These are phyloP conservation scores for Biscutella auriculata DNA, from an alignment of 441 rosid species.

Conservation along the genomic window DNA sequence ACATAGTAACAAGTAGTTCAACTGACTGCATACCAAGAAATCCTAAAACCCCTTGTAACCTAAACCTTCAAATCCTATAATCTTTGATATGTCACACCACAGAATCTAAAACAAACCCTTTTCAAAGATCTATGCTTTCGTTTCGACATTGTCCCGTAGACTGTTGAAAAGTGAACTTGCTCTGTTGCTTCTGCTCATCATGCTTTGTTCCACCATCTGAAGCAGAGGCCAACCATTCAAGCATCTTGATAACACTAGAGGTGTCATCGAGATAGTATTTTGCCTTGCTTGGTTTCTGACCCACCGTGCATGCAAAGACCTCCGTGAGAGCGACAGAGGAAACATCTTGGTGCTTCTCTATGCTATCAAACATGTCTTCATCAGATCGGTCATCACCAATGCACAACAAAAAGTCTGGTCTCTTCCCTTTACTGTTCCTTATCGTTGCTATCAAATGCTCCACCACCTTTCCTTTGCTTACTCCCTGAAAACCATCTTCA, in stretches of 20 bases:
- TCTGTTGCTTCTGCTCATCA: conserved; percentile 5
- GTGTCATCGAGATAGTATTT: conserved; percentile 73
- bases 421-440: conserved; percentile 30
- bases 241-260: conserved; percentile 41
- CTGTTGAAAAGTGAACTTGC: conserved; percentile 10
- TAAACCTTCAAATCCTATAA: conserved; percentile 11
- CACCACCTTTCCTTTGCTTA: conserved; percentile 63
- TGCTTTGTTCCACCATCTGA: conserved; percentile 16
- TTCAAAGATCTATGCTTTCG: conserved; percentile 19
- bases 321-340: conserved; percentile 27
- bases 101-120: conserved; percentile 18
- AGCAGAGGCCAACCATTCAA: conserved; percentile 37
- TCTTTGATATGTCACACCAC: conserved; percentile 15
- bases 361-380: conserved; percentile 75
- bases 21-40: no score
- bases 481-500: conserved; percentile 31
- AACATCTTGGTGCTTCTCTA: conserved; percentile 31
- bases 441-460: conserved; percentile 44
- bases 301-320: conserved; percentile 72
- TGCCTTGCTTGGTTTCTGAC: conserved; percentile 82
- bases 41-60: conserved; percentile 11
- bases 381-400: conserved; percentile 81
- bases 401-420: conserved; percentile 60
- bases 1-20: conserved; percentile 4
- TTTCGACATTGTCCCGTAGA: conserved; percentile 13